Base-by-base conservation (phyloP, 148 eudicot genomes). In the Camellia japonica region DNA sequence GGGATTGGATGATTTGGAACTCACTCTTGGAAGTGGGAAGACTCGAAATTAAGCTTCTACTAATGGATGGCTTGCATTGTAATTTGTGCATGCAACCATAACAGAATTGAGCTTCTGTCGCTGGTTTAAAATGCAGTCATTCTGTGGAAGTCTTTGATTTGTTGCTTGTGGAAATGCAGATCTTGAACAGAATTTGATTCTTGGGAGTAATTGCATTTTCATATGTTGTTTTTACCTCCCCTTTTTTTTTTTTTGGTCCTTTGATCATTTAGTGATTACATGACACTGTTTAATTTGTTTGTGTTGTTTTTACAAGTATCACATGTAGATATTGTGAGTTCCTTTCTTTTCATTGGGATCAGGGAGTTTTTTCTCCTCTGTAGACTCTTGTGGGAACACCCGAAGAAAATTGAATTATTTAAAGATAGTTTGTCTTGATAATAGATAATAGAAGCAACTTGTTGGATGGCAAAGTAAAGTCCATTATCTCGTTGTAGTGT, bases 1-100 rank as follows among this genome's bases (percentile, higher is more conserved):
- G 65, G 94, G 88, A 30, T 85, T 95, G 88, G 98, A 95, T 81
- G 97, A 95, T 82, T 85, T 92, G 73, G 97, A 95, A 78, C 94
- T 91, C 81, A 92, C 98, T 15, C 96, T 93, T 64, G 98, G 95
- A 83, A 87, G 82, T 77, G 93, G 92, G 91, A 88, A 80, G 42
- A 43, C 90, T 20, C 82, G 89, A 68, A 83, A 71, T 72, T 73
- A 72, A 44, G 81, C 10, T 62, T 11, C 4, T 15, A 54, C 7
- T 43, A 41, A 54, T 52, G 69, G 15, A 47, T 42, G 74, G 51
- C 3, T n/a, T 46, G 3, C 51, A 43, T 46, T 46, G 38, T 3
- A 30, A 30, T 30, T 30, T 30, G 38, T 30, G 20, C 23, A 3
- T 61, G 49, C 20, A 63, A 63, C 7, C 10, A 3, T 4, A 15